Evolutionary conservation across 257 asterid genomes (phyloP), one percentile per base, ranked within the genome.

Genomic region (Rauvolfia tetraphylla): DNA sequence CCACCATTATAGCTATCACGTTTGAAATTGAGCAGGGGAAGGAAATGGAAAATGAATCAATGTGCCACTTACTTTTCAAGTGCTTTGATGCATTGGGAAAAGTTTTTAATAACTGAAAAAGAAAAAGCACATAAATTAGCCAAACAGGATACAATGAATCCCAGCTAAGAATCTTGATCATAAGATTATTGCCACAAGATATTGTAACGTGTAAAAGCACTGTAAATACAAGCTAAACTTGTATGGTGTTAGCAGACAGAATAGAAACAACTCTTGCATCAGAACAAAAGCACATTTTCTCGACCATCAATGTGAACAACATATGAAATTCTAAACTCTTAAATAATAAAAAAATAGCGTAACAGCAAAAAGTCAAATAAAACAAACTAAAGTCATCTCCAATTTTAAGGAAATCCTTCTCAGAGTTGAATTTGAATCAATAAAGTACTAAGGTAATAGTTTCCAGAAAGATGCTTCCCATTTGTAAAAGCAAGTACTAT

Each of bases 71-170:
- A 95, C 99, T 93, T 86, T 78, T 91, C 85, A 95, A 89, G 90
- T 80, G 80, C 79, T 79, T 85, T 68, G 90, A 6, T 34, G 97
- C 87, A 80, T 80, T 83, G 2, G 98, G 97, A 82, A 93, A 84
- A 5, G 97, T 88, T 85, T 93, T 95, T 72, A 90, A 71, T 79
- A 93, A 90, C 99, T 95, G 92, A 80, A 90, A 87, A 77, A 38
- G 61, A 79, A 80, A 56, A 82, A 61, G 69, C 49, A 80, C 61
- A 78, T 31, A 70, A 29, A 38, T 82, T 42, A 74, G 87, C 83
- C 68, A 75, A 78, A 76, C 74, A 66, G 57, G 67, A 41, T 36
- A 51, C 76, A 71, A 51, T 46, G 17, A 31, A 17, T 67, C 68
- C 53, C 41, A 34, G n/a, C 27, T 51, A 66, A 62, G 25, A 39